phyloP scores from a whole-genome alignment of 73 alveolate genomes.

The Halteria grandinella region DNA sequence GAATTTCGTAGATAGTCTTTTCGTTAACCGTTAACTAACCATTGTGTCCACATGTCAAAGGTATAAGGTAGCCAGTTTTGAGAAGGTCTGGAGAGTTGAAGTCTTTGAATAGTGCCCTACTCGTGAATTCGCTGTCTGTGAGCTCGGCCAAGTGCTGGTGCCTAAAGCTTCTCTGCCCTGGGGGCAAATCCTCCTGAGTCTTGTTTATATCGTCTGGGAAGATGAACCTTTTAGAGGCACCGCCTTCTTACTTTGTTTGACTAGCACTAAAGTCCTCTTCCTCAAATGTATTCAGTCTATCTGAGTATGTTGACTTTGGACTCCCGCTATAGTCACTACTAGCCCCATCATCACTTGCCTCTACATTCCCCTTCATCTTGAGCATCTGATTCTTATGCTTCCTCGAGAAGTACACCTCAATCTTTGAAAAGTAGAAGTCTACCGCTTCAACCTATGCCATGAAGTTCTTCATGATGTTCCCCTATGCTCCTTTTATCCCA shows the following conservation, averaged over 20 bases:
- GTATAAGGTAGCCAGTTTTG: conserved; percentile 61
- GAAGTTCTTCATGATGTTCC: conserved; percentile 12
- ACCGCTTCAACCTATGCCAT: neutral
- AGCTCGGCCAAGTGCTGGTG: neutral
- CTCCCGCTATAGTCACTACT: conserved; percentile 31
- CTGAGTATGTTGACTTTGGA: conserved; percentile 36
- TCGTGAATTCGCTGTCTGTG: conserved; percentile 33
- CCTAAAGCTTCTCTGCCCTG: no score
- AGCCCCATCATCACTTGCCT: conserved; percentile 7
- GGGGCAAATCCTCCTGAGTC: no score
- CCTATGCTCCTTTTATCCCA: no score
- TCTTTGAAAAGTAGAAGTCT: conserved; percentile 18
- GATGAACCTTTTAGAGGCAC: neutral
- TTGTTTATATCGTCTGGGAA: no score
- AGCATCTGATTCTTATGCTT: conserved; percentile 28
- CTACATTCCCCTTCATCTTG: neutral
- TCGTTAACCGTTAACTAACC: conserved; percentile 41
- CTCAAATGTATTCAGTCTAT: neutral
- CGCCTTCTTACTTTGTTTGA: conserved; percentile 5
- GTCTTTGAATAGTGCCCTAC: conserved; percentile 51
- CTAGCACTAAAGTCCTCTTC: no score
- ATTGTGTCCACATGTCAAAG: conserved; percentile 68
- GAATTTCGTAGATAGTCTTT: conserved; percentile 56
- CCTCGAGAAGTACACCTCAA: conserved; percentile 30
- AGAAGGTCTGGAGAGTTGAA: conserved; percentile 52